Conservation (phyloP, 129 eudicot genomes). For the Mikania micrantha region DNA sequence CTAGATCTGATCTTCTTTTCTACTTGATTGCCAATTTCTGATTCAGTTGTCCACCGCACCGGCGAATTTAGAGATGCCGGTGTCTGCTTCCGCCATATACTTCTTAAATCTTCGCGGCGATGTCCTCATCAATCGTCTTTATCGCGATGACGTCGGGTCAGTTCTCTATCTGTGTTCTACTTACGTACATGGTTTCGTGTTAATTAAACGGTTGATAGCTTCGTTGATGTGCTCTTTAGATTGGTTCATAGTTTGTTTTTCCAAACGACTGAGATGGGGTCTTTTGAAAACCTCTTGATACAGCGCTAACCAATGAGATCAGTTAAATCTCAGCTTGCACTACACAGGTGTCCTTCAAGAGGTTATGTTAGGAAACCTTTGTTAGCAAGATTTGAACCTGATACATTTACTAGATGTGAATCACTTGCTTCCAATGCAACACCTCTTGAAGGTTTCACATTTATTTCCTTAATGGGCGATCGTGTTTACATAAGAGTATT, state of each 20-base stretch:
- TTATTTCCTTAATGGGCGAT: neutral
- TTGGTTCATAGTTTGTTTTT: neutral
- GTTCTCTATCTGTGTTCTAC: conserved; percentile 2
- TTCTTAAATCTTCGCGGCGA: conserved; percentile 95
- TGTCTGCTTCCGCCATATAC: conserved; percentile 93
- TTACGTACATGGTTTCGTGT: neutral
- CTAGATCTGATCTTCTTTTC: conserved; percentile 30
- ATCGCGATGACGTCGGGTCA: conserved; percentile 97
- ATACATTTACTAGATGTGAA: too few relatives aligned
- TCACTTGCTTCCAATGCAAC: too few relatives aligned
- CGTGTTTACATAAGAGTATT: too few relatives aligned
- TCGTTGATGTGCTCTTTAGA: too few relatives aligned
- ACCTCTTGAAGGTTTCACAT: neutral
- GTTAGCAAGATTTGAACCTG: too few relatives aligned
- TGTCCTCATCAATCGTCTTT: conserved; percentile 96
- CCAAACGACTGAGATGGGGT: neutral
- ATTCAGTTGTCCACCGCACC: conserved; percentile 10
- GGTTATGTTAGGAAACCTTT: too few relatives aligned
- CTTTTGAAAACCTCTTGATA: too few relatives aligned
- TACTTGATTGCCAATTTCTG: neutral
- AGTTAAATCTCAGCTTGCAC: too few relatives aligned
- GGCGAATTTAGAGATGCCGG: conserved; percentile 70
- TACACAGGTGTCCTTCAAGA: too few relatives aligned
- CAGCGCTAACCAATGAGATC: too few relatives aligned
- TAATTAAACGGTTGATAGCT: neutral